Evolutionary conservation across 2,329 filamentous ascomycete genomes (phyloP), one percentile per base, ranked within the genome.

Genomic region (Fusarium phyllophilum): DNA sequence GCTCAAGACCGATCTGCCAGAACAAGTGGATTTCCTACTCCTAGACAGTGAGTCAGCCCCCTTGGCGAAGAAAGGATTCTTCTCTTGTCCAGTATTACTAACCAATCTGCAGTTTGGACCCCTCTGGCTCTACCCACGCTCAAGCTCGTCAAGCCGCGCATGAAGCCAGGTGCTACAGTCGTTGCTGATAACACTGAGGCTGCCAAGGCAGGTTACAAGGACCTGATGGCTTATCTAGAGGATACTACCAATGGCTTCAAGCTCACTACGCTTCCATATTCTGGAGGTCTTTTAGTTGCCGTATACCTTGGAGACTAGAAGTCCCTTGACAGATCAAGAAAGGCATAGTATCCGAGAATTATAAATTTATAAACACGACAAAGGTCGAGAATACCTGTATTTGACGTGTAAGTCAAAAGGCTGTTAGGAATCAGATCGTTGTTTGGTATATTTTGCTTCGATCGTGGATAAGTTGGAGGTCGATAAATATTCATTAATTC

Each of bases 11-110:
- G 83, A 84, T 38, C 65, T 91, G 31, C 83, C 84, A 0, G 81
- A 83, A 4, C 75, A 84, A 36, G 82, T 91, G n/a, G 88, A 91
- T 69, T 81, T 91, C 26, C 73, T 92, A 22, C 79, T 91, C 31
- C 82, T 92, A 33, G 89, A 91, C 74, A 91, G 89, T 91, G 79
- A 83, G 89, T 85, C 34, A 12, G 7, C 12, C 26, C 6, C 24
- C 0, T 3, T 17, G 33, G 17, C 18, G 18, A 18, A 29, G 3
- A 14, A 11, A 4, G 4, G 4, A 12, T 26, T 49, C 14, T 42
- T 54, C 15, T 8, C 10, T 18, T 55, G 15, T 14, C 29, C 22
- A 45, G 20, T 15, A 15, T 34, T 38, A 22, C 59, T 70, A 29
- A 70, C 48, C 18, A 11, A 36, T 15, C n/a, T 41, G 7, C 6